Conservation (phyloP, 805 yeast species). For the Candida incommunis region DNA sequence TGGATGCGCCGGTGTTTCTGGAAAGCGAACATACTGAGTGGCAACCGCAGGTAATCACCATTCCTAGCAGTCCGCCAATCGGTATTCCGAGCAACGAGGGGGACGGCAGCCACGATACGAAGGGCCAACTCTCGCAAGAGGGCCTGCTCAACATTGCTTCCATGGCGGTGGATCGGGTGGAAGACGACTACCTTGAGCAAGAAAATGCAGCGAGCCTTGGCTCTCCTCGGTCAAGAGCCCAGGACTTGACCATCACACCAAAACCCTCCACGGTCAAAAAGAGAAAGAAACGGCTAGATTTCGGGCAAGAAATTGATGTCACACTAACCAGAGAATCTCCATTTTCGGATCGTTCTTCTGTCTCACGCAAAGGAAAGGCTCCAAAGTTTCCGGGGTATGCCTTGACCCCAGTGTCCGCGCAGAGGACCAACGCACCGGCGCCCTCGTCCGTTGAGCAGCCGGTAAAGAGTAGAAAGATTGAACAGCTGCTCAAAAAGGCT, state of each 20-base stretch:
- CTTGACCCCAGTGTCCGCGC: background rate
- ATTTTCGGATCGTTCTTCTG: background rate
- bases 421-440: background rate
- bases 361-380: background rate
- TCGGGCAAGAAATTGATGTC: background rate
- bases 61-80: background rate
- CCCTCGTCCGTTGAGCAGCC: background rate
- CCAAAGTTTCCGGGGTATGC: background rate
- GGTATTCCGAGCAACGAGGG: no score
- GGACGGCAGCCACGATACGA: no score
- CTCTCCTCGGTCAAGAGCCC: background rate
- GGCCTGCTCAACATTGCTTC: background rate
- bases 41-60: background rate
- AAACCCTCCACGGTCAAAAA: background rate
- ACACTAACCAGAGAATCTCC: background rate
- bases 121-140: no score
- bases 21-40: no score
- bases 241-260: background rate
- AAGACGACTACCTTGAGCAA: background rate
- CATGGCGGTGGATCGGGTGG: background rate
- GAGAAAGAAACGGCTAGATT: background rate
- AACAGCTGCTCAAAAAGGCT: background rate
- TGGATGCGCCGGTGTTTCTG: no score
- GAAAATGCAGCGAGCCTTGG: background rate
- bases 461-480: background rate